A percentile compares a stretch with the other conserved stretches of the same genome.
Evolutionary conservation across 306 rosid species (phyloP).

Genomic region (Cicer chorassanicum): DNA sequence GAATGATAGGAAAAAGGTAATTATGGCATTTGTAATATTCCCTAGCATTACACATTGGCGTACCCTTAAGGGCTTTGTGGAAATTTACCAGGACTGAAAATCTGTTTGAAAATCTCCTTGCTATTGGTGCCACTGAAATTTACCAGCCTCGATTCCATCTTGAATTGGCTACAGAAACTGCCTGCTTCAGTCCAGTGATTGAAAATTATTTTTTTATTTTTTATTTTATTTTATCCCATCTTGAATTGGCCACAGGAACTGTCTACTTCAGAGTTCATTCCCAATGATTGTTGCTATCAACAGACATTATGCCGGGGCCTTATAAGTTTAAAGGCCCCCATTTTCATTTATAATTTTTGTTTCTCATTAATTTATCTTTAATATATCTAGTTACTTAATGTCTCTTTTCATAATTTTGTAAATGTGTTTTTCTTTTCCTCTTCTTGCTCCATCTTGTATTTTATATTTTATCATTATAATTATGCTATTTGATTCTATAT

Average conservation of each 20-base stretch:
- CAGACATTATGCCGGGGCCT: too few relatives aligned
- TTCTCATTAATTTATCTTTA: constrained; percentile 3
- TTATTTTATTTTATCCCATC: background rate
- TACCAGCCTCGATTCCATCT: background rate
- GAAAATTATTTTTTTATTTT: too few relatives aligned
- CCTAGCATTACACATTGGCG: background rate
- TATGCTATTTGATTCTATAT: background rate
- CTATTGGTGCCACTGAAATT: background rate
- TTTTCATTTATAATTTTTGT: background rate
- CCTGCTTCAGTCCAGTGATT: too few relatives aligned
- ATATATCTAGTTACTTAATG: background rate
- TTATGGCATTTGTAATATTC: background rate
- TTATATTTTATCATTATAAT: background rate
- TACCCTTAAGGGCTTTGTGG: background rate
- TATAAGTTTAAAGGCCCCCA: background rate
- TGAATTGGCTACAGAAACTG: too few relatives aligned
- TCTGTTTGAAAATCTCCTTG: background rate
- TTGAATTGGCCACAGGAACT: too few relatives aligned
- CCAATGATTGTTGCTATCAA: too few relatives aligned
- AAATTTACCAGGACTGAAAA: too few relatives aligned
- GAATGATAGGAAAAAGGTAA: background rate
- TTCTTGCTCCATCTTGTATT: background rate
- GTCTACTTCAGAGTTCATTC: too few relatives aligned
- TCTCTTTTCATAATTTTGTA: background rate
- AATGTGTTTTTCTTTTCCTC: background rate